Evolutionary conservation across 78 protist genomes (phyloP).

Genomic region (Dictyostelium citrinum): DNA sequence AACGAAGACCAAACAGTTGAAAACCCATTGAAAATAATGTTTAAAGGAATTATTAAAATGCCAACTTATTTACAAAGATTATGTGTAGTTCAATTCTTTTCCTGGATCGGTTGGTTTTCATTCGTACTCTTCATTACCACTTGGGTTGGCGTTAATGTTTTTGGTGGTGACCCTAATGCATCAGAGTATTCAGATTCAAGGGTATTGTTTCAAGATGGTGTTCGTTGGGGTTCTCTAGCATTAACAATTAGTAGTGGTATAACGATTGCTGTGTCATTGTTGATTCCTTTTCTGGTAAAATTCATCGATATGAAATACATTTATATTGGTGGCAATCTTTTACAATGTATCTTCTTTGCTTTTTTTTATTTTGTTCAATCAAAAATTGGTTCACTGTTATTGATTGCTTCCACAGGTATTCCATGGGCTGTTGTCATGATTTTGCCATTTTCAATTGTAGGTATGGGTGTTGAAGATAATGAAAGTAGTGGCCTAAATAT

Average conservation of each 20-base stretch:
- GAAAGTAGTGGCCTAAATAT: slow-evolving; percentile 68
- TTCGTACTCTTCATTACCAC: slow-evolving; percentile 60
- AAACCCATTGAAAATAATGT: slow-evolving; percentile 30
- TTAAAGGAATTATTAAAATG: slow-evolving; percentile 51
- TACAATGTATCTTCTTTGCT: slow-evolving; percentile 31
- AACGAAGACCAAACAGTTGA: neutral
- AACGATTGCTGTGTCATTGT: slow-evolving; percentile 4
- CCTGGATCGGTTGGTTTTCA: slow-evolving; percentile 85
- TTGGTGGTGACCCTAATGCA: slow-evolving; percentile 73
- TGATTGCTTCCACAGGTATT: slow-evolving; percentile 56
- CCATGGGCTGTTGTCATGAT: slow-evolving; percentile 78
- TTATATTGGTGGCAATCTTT: slow-evolving; percentile 22
- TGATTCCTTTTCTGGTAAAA: slow-evolving; percentile 21
- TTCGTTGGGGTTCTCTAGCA: slow-evolving; percentile 60
- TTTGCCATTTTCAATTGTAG: slow-evolving; percentile 73
- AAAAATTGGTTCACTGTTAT: neutral
- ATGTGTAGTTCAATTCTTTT: slow-evolving; percentile 76
- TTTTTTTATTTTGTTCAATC: neutral
- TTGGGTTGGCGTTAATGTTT: slow-evolving; percentile 81
- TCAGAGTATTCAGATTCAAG: slow-evolving; percentile 22
- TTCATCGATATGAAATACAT: neutral
- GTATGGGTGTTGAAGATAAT: slow-evolving; percentile 24
- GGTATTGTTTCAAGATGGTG: slow-evolving; percentile 44
- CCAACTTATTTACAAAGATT: slow-evolving; percentile 35
- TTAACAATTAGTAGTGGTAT: slow-evolving; percentile 34